A percentile compares a stretch with the other conserved stretches of the same genome.
Conservation (phyloP, 805 yeast genomes). For the Sugiyamaella qingdaonensis region DNA sequence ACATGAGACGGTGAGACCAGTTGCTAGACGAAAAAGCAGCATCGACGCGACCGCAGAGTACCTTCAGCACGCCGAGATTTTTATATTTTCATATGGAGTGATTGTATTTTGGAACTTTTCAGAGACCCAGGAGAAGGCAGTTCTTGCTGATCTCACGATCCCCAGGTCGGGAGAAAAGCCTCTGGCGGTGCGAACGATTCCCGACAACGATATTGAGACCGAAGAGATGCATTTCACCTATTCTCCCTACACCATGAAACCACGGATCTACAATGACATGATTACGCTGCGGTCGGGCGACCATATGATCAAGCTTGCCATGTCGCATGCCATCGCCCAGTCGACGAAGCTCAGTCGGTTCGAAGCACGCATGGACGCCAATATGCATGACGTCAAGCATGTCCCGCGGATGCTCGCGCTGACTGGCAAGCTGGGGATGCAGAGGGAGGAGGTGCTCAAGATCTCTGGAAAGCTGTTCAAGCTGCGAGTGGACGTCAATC, state of each 20-base stretch:
- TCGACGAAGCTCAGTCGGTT: constrained; percentile 87
- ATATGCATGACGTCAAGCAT: constrained; percentile 78
- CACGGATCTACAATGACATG: constrained; percentile 76
- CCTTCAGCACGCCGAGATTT: constrained; percentile 68
- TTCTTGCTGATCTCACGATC: constrained; percentile 85
- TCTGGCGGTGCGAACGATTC: constrained; percentile 61
- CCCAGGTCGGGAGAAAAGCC: constrained; percentile 26
- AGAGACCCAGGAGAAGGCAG: constrained; percentile 86
- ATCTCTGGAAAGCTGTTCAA: constrained; percentile 90
- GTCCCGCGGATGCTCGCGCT: constrained; percentile 86
- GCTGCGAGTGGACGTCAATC: constrained; percentile 85
- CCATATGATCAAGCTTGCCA: constrained; percentile 83
- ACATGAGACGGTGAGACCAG: no score
- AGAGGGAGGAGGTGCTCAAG: constrained; percentile 75
- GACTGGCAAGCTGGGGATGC: constrained; percentile 82
- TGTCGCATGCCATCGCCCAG: constrained; percentile 96
- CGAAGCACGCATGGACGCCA: constrained; percentile 85
- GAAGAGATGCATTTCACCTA: constrained; percentile 82
- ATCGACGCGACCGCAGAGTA: constrained; percentile 30
- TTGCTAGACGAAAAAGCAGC: not conserved
- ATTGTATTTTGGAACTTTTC: constrained; percentile 98
- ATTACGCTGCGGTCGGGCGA: constrained; percentile 87
- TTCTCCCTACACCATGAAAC: constrained; percentile 43
- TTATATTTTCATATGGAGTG: constrained; percentile 86
- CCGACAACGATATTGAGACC: constrained; percentile 87